Conservation (phyloP, 257 asterid species). For the Paraleonurus japonicus region DNA sequence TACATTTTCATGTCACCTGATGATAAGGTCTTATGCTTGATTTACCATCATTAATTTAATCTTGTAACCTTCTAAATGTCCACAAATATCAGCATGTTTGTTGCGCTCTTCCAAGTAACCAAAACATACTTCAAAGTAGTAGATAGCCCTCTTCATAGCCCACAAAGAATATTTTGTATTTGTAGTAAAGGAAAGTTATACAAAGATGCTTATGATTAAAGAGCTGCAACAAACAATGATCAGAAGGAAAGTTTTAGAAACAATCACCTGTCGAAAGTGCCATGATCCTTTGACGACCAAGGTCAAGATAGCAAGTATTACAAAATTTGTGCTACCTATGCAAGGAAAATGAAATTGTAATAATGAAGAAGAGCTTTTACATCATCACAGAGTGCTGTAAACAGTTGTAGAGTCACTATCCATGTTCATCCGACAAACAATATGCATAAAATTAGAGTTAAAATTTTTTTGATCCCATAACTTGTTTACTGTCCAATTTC, state of each 20-base stretch:
- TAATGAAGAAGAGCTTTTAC: not conserved
- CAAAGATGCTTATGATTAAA: not conserved
- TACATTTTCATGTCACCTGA: conserved; percentile 5
- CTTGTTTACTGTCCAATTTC: no score
- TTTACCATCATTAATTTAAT: not conserved
- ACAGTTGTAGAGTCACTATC: not conserved
- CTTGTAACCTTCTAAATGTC: not conserved
- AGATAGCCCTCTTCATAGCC: not conserved
- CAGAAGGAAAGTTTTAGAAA: conserved; percentile 20
- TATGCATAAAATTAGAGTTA: not conserved
- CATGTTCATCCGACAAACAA: conserved; percentile 13
- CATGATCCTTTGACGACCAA: conserved; percentile 85
- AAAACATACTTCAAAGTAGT: not conserved
- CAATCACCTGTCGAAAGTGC: conserved; percentile 84
- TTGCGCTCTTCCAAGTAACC: not conserved
- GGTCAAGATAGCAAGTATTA: conserved; percentile 76
- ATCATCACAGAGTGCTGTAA: not conserved
- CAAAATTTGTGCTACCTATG: conserved; percentile 90
- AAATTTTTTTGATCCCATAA: no score
- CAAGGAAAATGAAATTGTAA: conserved; percentile 5
- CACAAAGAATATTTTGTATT: not conserved
- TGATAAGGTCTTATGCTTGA: not conserved
- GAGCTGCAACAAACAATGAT: conserved; percentile 2
- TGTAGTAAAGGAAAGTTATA: not conserved
- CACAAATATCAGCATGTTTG: not conserved